Evolutionary conservation across 495 filamentous ascomycete species (phyloP), one percentile per base, ranked within the genome.

Genomic region (Neohortaea acidophila): DNA sequence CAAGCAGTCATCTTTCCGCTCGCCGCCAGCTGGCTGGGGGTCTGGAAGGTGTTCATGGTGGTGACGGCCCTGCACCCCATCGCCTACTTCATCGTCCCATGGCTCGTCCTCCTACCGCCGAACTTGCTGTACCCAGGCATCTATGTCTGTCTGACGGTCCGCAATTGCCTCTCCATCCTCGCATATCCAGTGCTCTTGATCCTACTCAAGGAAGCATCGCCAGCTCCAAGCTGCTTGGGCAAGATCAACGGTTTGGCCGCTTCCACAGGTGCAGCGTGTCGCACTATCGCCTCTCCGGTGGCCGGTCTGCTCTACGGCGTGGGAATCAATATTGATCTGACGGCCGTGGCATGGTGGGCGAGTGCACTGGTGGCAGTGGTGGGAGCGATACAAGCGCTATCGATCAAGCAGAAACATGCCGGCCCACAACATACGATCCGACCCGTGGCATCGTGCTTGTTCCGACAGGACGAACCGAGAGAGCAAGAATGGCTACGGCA

Each of bases 211-310:
- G 81, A 86, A 62, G 77, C 82, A 0, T 78, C 77, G 14, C 78
- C 81, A 2, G 72, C 71, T 12, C 60, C 65, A 7, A 68, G 64
- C 0, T 65, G 73, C 14, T 64, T 89, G 30, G 82, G 82, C 11
- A 81, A 72, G 51, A 77, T 89, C 39, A 89, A 89, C 47, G 82
- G 82, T 1, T 66, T 86, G 5, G 80, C 81, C 24, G 82, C 82
- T 2, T 82, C 76, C 24, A 79, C 77, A 3, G 79, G 79, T 3
- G 82, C 80, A 0, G 79, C 75, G 7, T 79, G 76, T 48, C 73
- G 82, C 24, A 86, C 80, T 40, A 54, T 84, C 19, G 76, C 82
- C 0, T 78, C 80, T 35, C 82, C 82, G 0, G 58, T 89, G 18
- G 77, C 81, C 1, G 82, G 82, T 0, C 73, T 73, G 42, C 56